These are phyloP conservation scores for Candida coleopterorum DNA, from an alignment of 805 yeast genomes.

Conservation along the genomic window DNA sequence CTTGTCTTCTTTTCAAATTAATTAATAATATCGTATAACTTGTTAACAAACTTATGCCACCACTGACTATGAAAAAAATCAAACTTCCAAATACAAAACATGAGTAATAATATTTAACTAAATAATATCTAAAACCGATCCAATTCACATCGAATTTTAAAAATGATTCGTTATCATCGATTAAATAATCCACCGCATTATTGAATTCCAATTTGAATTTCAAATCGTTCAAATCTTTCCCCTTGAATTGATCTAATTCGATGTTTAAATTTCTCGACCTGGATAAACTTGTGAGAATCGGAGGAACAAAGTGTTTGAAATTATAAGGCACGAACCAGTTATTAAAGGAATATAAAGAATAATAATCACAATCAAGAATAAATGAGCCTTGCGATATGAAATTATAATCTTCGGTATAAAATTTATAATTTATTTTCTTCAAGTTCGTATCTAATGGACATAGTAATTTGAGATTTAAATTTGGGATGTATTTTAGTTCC, in stretches of 20 bases:
- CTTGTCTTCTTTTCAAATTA: background rate
- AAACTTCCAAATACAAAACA: conserved; percentile 33
- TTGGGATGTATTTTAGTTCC: conserved; percentile 2
- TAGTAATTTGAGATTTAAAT: conserved; percentile 5
- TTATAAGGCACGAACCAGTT: conserved; percentile 33
- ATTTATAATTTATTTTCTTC: background rate
- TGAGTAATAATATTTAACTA: conserved; percentile 29
- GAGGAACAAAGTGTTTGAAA: conserved; percentile 34
- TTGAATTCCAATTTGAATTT: conserved; percentile 1
- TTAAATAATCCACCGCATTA: conserved; percentile 8
- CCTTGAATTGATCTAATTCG: background rate
- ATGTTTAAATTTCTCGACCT: background rate
- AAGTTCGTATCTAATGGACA: conserved; percentile 5
- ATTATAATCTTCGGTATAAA: conserved; percentile 3
- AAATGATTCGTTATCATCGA: conserved; percentile 14
- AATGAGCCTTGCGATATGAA: conserved; percentile 9
- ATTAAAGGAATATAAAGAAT: conserved; percentile 23
- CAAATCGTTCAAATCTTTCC: background rate
- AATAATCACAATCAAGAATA: conserved; percentile 27
- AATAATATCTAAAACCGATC: conserved; percentile 39
- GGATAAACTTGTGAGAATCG: conserved; percentile 16
- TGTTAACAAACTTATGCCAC: conserved; percentile 24
- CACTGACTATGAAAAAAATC: conserved; percentile 33
- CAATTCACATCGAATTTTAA: conserved; percentile 29
- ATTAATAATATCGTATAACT: conserved; percentile 7